Evolutionary conservation across 192 early-diverging fungal species (phyloP), one percentile per base, ranked within the genome.

Genomic region (Coemansia asiatica): DNA sequence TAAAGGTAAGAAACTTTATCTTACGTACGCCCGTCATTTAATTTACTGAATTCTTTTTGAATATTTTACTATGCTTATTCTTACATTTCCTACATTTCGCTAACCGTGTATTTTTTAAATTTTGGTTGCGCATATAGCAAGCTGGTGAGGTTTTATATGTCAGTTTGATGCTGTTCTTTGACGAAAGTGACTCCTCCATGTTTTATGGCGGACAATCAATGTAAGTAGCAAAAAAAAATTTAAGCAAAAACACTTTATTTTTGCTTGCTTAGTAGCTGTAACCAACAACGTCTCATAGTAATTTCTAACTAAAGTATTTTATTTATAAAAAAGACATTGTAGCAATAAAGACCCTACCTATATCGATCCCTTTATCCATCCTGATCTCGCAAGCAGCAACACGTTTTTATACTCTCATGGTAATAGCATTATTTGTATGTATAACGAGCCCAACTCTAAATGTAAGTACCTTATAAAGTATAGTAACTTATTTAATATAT

Each of bases 81-180:
- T 16, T 62, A 19, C 25, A 49, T 27, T 5, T 23, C 56, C 27
- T 57, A 51, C 0, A 38, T 54, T 46, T 36, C n/a, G n/a, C n/a
- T n/a, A n/a, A n/a, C n/a, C n/a, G n/a, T n/a, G n/a, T n/a, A n/a
- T n/a, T n/a, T n/a, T n/a, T n/a, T n/a, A n/a, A 4, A 9, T 9
- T 2, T 28, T 33, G 23, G 22, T 27, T 21, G 7, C 2, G 29
- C 3, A 36, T 72, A 50, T 79, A 79, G 78, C 78, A 72, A 63
- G 51, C 68, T 27, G 72, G 72, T 0, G 78, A 81, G 49, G 65
- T 72, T 1, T 50, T 81, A 13, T 75, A 81, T 27, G 53, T 75
- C 3, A 61, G 57, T 2, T 25, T 74, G 38, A 61, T 81, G 59
- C 47, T 62, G 25, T 56, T 36, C 13, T 81, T 72, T 50, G 78